Percentiles rank a stretch among this genome's conserved stretches.
These are phyloP conservation scores for Chalciporus sp. DNA, from an alignment of 1,284 basidiomycete species.

Conservation along the genomic window DNA sequence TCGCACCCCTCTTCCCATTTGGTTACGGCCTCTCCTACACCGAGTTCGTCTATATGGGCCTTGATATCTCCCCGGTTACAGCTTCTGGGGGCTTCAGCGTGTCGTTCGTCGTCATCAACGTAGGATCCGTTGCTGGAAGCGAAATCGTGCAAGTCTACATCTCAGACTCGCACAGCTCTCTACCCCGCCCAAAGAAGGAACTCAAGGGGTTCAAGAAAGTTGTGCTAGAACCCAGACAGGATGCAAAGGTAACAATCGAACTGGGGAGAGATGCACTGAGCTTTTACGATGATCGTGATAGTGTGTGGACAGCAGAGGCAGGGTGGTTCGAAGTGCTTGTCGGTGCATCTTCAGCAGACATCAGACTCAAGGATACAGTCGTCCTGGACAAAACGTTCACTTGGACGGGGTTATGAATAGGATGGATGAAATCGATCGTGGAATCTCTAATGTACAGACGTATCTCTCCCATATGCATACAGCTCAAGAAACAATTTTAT, in stretches of 20 bases:
- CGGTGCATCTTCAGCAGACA: neutral
- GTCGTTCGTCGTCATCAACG: neutral
- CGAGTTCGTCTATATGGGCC: neutral
- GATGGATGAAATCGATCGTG: neutral
- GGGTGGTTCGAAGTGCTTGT: neutral
- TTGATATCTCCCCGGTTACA: neutral
- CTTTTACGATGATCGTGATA: neutral
- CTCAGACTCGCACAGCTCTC: neutral
- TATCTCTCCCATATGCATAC: neutral
- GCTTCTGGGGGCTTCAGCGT: neutral
- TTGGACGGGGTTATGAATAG: neutral
- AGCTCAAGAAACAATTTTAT: neutral
- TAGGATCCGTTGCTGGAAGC: neutral
- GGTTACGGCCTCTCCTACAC: neutral
- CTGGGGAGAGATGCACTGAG: neutral
- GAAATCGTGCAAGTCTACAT: neutral
- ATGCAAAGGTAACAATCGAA: neutral
- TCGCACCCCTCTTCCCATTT: neutral
- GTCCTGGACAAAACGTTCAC: neutral
- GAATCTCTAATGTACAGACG: neutral
- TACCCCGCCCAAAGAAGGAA: neutral
- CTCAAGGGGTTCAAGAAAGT: constrained; percentile 2
- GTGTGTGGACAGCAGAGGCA: neutral
- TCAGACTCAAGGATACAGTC: neutral
- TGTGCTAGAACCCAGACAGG: neutral